Conservation (phyloP, 345 rosid genomes). For the Pistacia vera region DNA sequence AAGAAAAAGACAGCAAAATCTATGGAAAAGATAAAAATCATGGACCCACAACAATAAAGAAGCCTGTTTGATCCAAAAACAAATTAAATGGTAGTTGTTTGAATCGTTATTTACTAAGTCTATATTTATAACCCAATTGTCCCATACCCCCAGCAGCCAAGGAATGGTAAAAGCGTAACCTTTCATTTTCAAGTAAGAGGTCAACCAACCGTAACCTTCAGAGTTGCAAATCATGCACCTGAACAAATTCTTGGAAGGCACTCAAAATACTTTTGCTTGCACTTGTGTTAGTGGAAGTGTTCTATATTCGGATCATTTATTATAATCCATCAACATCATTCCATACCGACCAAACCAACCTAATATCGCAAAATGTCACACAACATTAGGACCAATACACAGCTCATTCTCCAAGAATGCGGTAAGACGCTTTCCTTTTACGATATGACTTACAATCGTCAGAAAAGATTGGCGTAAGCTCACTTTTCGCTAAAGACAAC, state of each 20-base stretch:
- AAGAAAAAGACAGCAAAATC: too few relatives aligned
- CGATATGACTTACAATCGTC: neutral
- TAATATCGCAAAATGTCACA: neutral
- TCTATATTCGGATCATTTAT: neutral
- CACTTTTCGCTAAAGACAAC: neutral
- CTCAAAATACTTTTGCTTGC: neutral
- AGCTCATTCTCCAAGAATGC: neutral
- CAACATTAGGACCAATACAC: neutral
- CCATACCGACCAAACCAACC: neutral
- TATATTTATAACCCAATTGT: neutral
- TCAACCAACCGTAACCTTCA: too few relatives aligned
- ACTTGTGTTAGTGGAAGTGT: neutral
- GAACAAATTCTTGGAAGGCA: too few relatives aligned
- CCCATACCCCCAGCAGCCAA: too few relatives aligned
- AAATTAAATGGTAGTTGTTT: neutral
- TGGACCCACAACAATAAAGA: neutral
- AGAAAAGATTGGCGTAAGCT: neutral
- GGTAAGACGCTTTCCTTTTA: neutral
- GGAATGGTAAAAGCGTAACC: too few relatives aligned
- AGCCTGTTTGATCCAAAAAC: neutral
- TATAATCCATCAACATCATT: neutral
- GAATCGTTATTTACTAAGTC: neutral
- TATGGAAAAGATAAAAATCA: neutral
- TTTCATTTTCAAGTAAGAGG: too few relatives aligned
- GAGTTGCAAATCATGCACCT: too few relatives aligned